phyloP scores from a whole-genome alignment of 192 early-diverging fungal genomes.

The Mortierella claussenii region DNA sequence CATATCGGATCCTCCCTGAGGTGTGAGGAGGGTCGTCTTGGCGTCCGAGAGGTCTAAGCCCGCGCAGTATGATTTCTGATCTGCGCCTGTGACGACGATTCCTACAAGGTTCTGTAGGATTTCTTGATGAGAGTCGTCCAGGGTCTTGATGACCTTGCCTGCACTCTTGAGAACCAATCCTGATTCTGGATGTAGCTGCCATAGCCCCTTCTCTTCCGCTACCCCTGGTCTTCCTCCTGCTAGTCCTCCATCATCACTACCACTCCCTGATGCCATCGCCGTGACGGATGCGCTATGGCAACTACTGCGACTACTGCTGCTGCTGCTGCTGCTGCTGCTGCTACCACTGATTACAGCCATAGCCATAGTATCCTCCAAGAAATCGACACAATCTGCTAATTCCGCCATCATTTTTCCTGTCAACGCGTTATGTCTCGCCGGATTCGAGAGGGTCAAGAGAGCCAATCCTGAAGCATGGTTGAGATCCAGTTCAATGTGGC shows the following conservation, averaged over 20 bases:
- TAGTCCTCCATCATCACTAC: too few relatives aligned
- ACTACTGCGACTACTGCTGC: background rate
- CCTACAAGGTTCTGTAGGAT: slow-evolving; percentile 43
- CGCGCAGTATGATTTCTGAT: slow-evolving; percentile 60
- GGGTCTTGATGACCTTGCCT: background rate
- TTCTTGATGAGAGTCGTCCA: slow-evolving; percentile 2
- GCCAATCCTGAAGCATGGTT: slow-evolving; percentile 56
- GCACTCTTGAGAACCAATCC: slow-evolving; percentile 28
- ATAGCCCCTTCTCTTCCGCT: background rate
- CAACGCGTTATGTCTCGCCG: slow-evolving; percentile 62
- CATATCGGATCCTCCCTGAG: slow-evolving; percentile 56
- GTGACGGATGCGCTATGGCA: too few relatives aligned
- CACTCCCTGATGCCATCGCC: too few relatives aligned
- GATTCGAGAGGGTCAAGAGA: slow-evolving; percentile 56
- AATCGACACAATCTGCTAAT: slow-evolving; percentile 60
- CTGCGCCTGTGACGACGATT: slow-evolving; percentile 53
- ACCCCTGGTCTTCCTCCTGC: too few relatives aligned
- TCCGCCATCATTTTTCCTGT: slow-evolving; percentile 74
- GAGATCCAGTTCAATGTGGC: slow-evolving; percentile 51
- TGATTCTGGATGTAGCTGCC: slow-evolving; percentile 27
- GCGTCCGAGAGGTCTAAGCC: slow-evolving; percentile 67
- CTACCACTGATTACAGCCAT: background rate
- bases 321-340: background rate
- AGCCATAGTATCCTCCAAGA: slow-evolving; percentile 47
- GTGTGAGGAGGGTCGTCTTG: slow-evolving; percentile 55